phyloP scores from a whole-genome alignment of 1,139 yeast genomes.

The Debaryomycetaceae sp. region DNA sequence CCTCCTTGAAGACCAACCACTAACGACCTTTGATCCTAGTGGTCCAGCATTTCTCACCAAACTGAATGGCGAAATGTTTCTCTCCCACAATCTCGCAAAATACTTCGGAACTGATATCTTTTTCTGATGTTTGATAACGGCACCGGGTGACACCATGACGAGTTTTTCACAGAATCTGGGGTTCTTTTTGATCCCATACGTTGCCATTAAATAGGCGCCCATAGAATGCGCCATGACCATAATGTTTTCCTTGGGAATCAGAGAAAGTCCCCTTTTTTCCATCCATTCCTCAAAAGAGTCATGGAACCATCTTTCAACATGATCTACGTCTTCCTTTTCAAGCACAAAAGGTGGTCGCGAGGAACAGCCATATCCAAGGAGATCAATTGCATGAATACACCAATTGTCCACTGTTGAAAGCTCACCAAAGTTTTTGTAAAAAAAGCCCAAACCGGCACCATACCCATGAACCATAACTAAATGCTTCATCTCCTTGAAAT shows the following conservation, averaged over 20 bases:
- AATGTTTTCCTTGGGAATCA: conserved; percentile 26
- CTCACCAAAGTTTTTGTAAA: conserved; percentile 54
- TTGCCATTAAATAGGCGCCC: conserved; percentile 57
- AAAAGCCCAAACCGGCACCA: conserved; percentile 77
- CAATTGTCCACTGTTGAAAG: conserved; percentile 40
- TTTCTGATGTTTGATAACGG: conserved; percentile 47
- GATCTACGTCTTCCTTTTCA: conserved; percentile 21
- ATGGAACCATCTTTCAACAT: conserved; percentile 53
- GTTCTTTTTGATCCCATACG: conserved; percentile 41
- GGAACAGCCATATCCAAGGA: conserved; percentile 76
- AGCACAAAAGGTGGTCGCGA: conserved; percentile 55
- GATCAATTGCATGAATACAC: conserved; percentile 69
- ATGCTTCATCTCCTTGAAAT: conserved; percentile 40
- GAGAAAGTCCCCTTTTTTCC: conserved; percentile 22
- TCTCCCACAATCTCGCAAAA: conserved; percentile 67
- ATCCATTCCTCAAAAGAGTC: conserved; percentile 50
- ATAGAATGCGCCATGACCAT: conserved; percentile 58
- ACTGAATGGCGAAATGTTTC: conserved; percentile 66
- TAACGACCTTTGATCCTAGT: conserved; percentile 65
- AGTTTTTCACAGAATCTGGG: conserved; percentile 46
- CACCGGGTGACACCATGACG: conserved; percentile 63
- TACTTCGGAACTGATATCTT: conserved; percentile 54
- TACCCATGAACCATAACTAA: conserved; percentile 71
- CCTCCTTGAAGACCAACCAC: conserved; percentile 75
- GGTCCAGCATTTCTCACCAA: conserved; percentile 63